These are phyloP conservation scores for Sporothrix inflata DNA, from an alignment of 2,329 filamentous ascomycete genomes.

Conservation along the genomic window DNA sequence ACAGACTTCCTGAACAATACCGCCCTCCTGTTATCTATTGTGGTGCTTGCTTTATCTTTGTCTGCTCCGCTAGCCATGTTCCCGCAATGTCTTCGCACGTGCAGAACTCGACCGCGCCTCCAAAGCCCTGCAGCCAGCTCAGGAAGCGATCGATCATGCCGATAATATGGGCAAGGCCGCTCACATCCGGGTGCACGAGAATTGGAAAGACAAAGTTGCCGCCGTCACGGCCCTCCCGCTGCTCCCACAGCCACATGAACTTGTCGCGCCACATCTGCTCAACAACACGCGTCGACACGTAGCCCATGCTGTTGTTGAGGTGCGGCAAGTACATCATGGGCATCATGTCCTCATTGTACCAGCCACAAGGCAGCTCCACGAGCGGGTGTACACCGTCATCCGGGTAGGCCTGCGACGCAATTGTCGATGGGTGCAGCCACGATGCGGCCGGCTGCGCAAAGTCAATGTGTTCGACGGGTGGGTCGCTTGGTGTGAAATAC, in stretches of 20 bases:
- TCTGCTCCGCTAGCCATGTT: slow-evolving; percentile 41
- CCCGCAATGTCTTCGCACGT: slow-evolving; percentile 48
- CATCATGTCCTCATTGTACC: slow-evolving; percentile 67
- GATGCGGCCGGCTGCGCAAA: slow-evolving; percentile 62
- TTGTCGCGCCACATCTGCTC: slow-evolving; percentile 68
- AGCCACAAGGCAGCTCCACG: slow-evolving; percentile 66
- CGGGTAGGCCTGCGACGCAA: slow-evolving; percentile 44
- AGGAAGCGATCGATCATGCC: slow-evolving; percentile 54
- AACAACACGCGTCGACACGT: slow-evolving; percentile 54
- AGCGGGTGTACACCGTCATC: slow-evolving; percentile 60
- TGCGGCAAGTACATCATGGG: slow-evolving; percentile 73
- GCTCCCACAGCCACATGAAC: slow-evolving; percentile 57
- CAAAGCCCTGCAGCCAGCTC: slow-evolving; percentile 52
- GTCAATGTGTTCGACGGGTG: slow-evolving; percentile 57
- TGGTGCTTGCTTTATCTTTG: neutral
- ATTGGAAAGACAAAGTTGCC: slow-evolving; percentile 79
- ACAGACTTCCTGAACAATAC: no score
- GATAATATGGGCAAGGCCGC: slow-evolving; percentile 63
- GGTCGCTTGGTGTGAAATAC: slow-evolving; percentile 65
- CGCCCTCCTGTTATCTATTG: no score
- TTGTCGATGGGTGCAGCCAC: slow-evolving; percentile 59
- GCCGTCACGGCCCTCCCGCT: slow-evolving; percentile 50
- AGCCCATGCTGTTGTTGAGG: slow-evolving; percentile 65
- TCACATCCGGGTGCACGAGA: slow-evolving; percentile 72
- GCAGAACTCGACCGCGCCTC: slow-evolving; percentile 50